These are phyloP conservation scores for Dryas alaskensis DNA, from an alignment of 306 rosid genomes.

Conservation along the genomic window DNA sequence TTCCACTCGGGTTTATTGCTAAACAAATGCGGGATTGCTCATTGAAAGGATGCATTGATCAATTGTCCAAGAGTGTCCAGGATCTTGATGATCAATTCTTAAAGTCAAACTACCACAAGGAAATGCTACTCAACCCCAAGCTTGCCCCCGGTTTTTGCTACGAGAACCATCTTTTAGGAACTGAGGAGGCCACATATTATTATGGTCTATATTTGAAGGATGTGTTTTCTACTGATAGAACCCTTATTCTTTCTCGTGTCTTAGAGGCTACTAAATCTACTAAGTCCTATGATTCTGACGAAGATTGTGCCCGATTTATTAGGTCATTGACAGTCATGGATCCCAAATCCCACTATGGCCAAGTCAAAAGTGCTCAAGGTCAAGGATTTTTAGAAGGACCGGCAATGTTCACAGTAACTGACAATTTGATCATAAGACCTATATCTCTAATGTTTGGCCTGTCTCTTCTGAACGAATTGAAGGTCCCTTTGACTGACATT, in stretches of 20 bases:
- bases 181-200: neutral
- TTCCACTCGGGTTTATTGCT: conserved; percentile 4
- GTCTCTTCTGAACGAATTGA: conserved; percentile 5
- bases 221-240: too few species aligned
- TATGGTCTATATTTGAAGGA: neutral
- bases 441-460: neutral
- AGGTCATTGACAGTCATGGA: neutral
- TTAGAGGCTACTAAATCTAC: too few species aligned
- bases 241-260: too few species aligned
- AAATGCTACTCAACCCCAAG: conserved; percentile 1
- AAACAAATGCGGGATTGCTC: neutral
- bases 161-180: neutral
- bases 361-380: neutral
- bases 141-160: neutral
- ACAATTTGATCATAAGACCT: conserved; percentile 10
- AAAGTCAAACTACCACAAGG: neutral
- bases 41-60: conserved; percentile 6
- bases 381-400: conserved; percentile 4
- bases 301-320: too few species aligned
- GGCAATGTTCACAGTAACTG: neutral
- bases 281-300: too few species aligned
- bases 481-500: conserved; percentile 14
- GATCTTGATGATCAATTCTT: conserved; percentile 6
- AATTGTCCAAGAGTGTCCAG: neutral
- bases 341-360: neutral